A percentile compares a stretch with the other conserved stretches of the same genome.
Conservation (phyloP, 1,284 basidiomycete species). For the Exsudoporus floridanus region DNA sequence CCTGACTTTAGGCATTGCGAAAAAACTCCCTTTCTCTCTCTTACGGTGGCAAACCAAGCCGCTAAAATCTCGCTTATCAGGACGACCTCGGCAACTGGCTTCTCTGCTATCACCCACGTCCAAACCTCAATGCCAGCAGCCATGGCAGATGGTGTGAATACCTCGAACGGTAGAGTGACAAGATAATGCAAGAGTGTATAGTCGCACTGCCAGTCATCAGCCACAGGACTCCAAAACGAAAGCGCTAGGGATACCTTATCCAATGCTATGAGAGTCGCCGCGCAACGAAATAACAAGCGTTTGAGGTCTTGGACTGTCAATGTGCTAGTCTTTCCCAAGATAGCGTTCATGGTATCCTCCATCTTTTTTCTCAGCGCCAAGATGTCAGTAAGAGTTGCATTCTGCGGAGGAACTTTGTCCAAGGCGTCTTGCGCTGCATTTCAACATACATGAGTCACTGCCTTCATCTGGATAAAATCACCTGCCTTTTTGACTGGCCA, state of each 20-base stretch:
- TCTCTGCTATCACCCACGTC: slow-evolving; percentile 94
- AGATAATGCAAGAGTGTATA: slow-evolving; percentile 86
- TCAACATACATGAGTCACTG: neutral
- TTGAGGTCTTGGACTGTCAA: slow-evolving; percentile 81
- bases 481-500: slow-evolving; percentile 57
- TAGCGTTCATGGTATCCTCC: slow-evolving; percentile 62
- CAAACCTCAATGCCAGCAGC: slow-evolving; percentile 90
- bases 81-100: slow-evolving; percentile 69
- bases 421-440: slow-evolving; percentile 52
- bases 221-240: neutral
- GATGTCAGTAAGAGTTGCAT: slow-evolving; percentile 58
- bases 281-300: slow-evolving; percentile 85
- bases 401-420: slow-evolving; percentile 59
- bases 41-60: slow-evolving; percentile 85
- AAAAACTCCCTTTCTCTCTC: slow-evolving; percentile 79
- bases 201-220: slow-evolving; percentile 59
- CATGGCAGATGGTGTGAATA: slow-evolving; percentile 85
- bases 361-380: slow-evolving; percentile 71
- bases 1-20: slow-evolving; percentile 76
- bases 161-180: slow-evolving; percentile 85
- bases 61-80: slow-evolving; percentile 85
- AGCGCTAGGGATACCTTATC: slow-evolving; percentile 50
- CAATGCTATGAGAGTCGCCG: slow-evolving; percentile 73
- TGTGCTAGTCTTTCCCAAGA: slow-evolving; percentile 68
- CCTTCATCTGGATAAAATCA: neutral